Evolutionary conservation across 345 rosid genomes (phyloP), one percentile per base, ranked within the genome.

Genomic region (Arabidopsis thaliana): DNA sequence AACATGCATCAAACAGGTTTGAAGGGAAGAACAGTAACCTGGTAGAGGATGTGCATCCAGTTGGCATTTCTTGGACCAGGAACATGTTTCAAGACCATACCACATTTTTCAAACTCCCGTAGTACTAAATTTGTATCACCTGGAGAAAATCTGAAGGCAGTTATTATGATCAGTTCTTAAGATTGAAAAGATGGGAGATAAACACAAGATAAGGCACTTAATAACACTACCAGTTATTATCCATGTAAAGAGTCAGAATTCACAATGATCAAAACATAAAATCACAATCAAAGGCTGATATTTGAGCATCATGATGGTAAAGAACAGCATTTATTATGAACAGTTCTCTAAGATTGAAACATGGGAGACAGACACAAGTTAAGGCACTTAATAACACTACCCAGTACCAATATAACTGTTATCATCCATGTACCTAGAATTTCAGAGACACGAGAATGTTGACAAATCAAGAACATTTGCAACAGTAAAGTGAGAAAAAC

Each of bases 11-110:
- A 68, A 75, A 69, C 11, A 20, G 5, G 53, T 41, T 23, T 38
- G n/a, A 69, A 24, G 46, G 41, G 74, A 49, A 78, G 59, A 71
- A 71, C 66, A 74, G 57, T 67, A 75, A 94, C 99, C 98, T 95
- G 90, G 80, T 89, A 95, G 7, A 90, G 93, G 73, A 95, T 89
- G 84, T 92, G 89, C 90, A 92, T 90, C 98, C 98, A 92, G 87
- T 95, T 95, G 49, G 99, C 97, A 71, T 89, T 87, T 76, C 94
- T 86, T 65, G 97, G 98, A 59, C 99, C 99, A 49, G 94, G 91
- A 82, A 90, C 83, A 88, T 95, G 98, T 77, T 88, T 95, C 84
- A 95, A 76, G 75, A 92, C 86, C 80, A 89, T 84, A 49, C 97
- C 97, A 45, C 90, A 89, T 78, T 78, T 95, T 71, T 95, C 98